Percentiles rank a stretch among this genome's conserved stretches.
phyloP scores from a whole-genome alignment of 2,329 filamentous ascomycete species.

The Plenodomus biglobosus region DNA sequence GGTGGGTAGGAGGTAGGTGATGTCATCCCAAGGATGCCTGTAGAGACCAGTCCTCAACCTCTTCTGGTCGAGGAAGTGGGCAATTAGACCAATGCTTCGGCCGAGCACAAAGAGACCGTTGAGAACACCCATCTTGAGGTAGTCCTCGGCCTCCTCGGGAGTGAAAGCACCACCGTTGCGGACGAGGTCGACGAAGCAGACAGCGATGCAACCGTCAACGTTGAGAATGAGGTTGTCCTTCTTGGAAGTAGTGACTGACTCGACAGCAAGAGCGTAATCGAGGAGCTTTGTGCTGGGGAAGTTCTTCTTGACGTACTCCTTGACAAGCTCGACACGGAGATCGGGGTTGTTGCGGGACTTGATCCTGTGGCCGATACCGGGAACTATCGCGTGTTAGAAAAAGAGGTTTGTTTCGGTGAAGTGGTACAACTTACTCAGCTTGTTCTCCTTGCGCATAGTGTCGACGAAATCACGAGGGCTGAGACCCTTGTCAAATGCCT shows the following conservation, averaged over 20 bases:
- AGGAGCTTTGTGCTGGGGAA: constrained; percentile 98
- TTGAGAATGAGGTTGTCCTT: constrained; percentile 99
- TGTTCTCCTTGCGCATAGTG: constrained; percentile 99
- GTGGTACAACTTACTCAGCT: constrained; percentile 69
- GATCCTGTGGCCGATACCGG: constrained; percentile 98
- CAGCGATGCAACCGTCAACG: constrained; percentile 95
- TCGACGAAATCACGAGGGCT: constrained; percentile 99
- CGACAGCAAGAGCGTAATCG: constrained; percentile 96
- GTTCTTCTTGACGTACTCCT: constrained; percentile 96
- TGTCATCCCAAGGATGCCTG: constrained; percentile 83
- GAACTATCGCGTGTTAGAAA: constrained; percentile 56
- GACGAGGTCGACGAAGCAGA: constrained; percentile 97
- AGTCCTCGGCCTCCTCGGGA: constrained; percentile 94
- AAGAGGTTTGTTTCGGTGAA: background rate
- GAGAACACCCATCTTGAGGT: constrained; percentile 97
- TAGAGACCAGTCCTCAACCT: constrained; percentile 96
- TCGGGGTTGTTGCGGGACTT: constrained; percentile 99
- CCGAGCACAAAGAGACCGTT: constrained; percentile 99
- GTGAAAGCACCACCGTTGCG: constrained; percentile 98
- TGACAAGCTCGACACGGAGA: constrained; percentile 98
- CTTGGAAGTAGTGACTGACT: constrained; percentile 98
- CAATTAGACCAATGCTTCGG: constrained; percentile 97
- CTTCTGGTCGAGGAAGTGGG: constrained; percentile 99
- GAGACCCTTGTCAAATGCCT: constrained; percentile 96
- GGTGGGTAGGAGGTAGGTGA: constrained; percentile 47